These are phyloP conservation scores for Microdochium bolleyi DNA, from an alignment of 2,329 filamentous ascomycete genomes.

Conservation along the genomic window DNA sequence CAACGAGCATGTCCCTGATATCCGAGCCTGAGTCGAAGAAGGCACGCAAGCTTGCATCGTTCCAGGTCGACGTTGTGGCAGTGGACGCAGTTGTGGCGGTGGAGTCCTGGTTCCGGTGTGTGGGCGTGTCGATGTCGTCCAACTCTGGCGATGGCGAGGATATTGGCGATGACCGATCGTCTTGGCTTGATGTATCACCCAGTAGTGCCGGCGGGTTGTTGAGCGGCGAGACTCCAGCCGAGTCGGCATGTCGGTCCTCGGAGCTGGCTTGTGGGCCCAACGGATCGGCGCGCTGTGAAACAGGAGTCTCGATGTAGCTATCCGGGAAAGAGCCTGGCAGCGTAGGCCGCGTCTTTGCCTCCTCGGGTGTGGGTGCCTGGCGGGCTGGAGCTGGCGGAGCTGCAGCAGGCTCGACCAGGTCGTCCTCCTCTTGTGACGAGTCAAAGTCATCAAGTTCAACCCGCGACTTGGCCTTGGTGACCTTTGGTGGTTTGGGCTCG, in stretches of 20 bases:
- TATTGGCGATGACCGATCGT: slow-evolving; percentile 52
- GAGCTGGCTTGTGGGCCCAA: slow-evolving; percentile 5
- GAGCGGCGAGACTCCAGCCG: slow-evolving; percentile 51
- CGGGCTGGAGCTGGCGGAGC: slow-evolving; percentile 15
- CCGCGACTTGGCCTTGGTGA: slow-evolving; percentile 51
- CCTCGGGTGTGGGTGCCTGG: slow-evolving; percentile 12
- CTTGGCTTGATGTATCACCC: slow-evolving; percentile 63
- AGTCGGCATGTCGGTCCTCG: slow-evolving; percentile 15
- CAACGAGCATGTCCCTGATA: slow-evolving; percentile 79
- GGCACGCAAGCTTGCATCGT: slow-evolving; percentile 73
- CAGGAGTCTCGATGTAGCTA: slow-evolving; percentile 24
- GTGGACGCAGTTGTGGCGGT: slow-evolving; percentile 47
- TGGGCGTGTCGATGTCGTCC: slow-evolving; percentile 37
- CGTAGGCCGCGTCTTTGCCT: slow-evolving; percentile 20
- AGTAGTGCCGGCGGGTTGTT: slow-evolving; percentile 58
- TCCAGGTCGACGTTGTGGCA: slow-evolving; percentile 64
- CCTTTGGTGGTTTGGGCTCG: slow-evolving; percentile 47
- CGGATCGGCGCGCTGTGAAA: slow-evolving; percentile 21
- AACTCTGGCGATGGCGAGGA: slow-evolving; percentile 60
- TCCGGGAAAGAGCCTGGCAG: slow-evolving; percentile 33
- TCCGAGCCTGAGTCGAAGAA: slow-evolving; percentile 89
- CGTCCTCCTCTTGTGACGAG: slow-evolving; percentile 36
- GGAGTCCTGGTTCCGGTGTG: slow-evolving; percentile 35
- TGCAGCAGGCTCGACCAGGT: slow-evolving; percentile 15
- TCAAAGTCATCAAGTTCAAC: slow-evolving; percentile 67